Percentiles rank a stretch among this genome's conserved stretches.
These are phyloP conservation scores for Trametes cingulata DNA, from an alignment of 768 basidiomycete species.

Conservation along the genomic window DNA sequence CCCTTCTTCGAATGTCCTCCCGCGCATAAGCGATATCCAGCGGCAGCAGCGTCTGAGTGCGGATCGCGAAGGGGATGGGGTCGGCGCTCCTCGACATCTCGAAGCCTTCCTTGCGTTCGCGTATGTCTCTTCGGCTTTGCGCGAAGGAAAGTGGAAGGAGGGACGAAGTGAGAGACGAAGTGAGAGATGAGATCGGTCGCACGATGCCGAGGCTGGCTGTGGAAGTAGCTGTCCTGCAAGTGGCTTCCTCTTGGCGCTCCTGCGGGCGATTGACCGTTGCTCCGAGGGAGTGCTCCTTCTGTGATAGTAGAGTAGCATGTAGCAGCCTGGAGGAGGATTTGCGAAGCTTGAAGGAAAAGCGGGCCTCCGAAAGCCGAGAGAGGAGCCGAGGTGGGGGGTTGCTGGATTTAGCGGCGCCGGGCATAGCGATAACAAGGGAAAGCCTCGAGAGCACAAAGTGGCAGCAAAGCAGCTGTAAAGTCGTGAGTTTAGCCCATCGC, in stretches of 20 bases:
- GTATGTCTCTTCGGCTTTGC: constrained; percentile 16
- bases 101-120: constrained; percentile 22
- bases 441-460: too few species aligned
- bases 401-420: too few species aligned
- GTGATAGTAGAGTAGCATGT: not conserved
- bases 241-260: too few species aligned
- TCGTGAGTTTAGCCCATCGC: too few species aligned
- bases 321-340: not conserved
- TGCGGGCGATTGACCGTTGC: too few species aligned
- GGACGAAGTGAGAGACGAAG: not conserved
- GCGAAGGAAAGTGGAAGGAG: constrained; percentile 18
- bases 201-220: not conserved
- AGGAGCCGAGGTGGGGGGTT: too few species aligned
- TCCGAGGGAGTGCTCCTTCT: not conserved
- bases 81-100: constrained; percentile 11
- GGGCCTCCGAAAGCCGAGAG: not conserved
- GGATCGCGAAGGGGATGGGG: constrained; percentile 7
- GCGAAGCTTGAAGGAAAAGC: not conserved
- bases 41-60: constrained; percentile 9
- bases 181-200: not conserved
- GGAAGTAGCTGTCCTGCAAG: not conserved
- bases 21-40: constrained; percentile 15
- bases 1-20: constrained; percentile 19
- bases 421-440: too few species aligned
- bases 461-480: too few species aligned